Base-by-base conservation (phyloP, 208 protist species). In the Crithidia acanthocephali region DNA sequence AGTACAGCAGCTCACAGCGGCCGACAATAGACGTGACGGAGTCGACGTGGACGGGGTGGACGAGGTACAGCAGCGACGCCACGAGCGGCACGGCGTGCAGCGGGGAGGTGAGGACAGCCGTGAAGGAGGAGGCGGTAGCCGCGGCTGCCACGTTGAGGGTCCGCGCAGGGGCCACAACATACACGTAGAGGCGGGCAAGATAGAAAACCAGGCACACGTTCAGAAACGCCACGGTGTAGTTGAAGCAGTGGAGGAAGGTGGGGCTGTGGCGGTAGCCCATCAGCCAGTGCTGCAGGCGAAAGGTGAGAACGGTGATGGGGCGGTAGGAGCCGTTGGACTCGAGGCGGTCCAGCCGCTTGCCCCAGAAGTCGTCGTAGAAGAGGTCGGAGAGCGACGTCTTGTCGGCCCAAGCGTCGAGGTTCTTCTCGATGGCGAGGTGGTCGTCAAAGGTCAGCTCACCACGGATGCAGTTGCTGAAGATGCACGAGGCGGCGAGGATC, bases 1-100 rank as follows among this genome's bases (percentile, higher is more conserved):
- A 86, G 72, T 74, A 95, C 28, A 95, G 66, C 15, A 90, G 66
- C 61, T 97, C 92, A 25, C 86, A 85, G 5, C 92, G 72, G 2
- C 92, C 90, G 18, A 97, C 93, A 63, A 96, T 86, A 22, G 83
- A 85, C 4, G 86, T 87, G 25, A 97, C 90, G 37, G 89, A 74
- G n/a, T 97, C 93, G n/a, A 84, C 85, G 79, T 97, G 93, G 22
- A 94, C 87, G 2, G 93, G 93, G 72, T 97, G 93, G 27, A 83
- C 81, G 50, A 86, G 70, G 63, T 90, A 97, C 10, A 97, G 76
- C 20, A 81, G 48, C 44, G 84, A 74, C 4, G 84, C 56, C 13
- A 91, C 40, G 3, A 79, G 11, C 13, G 86, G 82, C 37, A 83
- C 58, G 45, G 63, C 58, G 47, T 76, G 72, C 8, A 72, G 40